Evolutionary conservation across 129 eudicot genomes (phyloP), one percentile per base, ranked within the genome.

Genomic region (Helichrysum umbraculigerum): DNA sequence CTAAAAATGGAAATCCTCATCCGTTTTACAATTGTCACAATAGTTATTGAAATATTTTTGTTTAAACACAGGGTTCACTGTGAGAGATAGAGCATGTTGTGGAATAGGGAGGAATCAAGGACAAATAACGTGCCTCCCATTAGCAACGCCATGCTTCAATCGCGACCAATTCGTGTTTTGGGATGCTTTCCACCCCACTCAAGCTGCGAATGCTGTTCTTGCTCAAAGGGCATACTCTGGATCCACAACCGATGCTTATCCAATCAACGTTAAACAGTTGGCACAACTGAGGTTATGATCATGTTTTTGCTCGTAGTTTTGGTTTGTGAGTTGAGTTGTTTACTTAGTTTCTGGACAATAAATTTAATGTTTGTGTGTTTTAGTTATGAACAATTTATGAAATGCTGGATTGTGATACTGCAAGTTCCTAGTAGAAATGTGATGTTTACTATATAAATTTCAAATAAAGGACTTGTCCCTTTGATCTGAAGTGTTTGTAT

Each of bases 181-280:
- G 99, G 99, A 95, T 88, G 97, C 96, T n/a, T 95, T 82, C 35
- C 96, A 95, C 72, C 89, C 94, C 3, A 95, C 96, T 10, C 88
- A 95, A 75, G 89, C 94, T 66, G 94, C 85, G 7, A 86, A 91
- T 81, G 87, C 86, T 21, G 80, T 91, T 54, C 85, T 95, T 57
- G 99, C 97, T 39, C 86, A 81, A 21, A 82, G 97, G 66, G 96
- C 92, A 11, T 95, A 85, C 44, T 72, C 84, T 0, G 99, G 97
- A 4, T 86, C 97, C 17, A 78, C 86, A 3, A 74, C 79, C 2
- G 96, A 95, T 52, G 58, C 78, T 58, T 76, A 70, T 60, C 99
- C 99, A 0, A 79, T 91, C 12, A 95, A 95, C 7, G 81, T 89
- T 78, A 96, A 84, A 7, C 94, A 95, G 39, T 25, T 95, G 90